phyloP scores from a whole-genome alignment of 345 rosid species.

The Boechera divaricarpa region DNA sequence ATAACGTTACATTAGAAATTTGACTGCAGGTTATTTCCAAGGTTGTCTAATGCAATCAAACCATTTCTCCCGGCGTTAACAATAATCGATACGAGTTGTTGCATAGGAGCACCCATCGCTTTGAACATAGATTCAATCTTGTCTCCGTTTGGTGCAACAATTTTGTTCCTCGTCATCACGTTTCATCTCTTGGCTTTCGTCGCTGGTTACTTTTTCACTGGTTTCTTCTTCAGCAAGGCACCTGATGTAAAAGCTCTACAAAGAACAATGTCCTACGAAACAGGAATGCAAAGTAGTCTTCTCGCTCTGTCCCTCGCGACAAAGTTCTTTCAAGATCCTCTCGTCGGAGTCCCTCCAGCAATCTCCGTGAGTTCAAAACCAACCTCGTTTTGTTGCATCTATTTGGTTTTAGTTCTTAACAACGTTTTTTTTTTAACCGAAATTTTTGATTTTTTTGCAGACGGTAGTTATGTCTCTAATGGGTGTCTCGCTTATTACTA shows the following conservation, averaged over 20 bases:
- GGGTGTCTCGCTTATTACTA: slow-evolving; percentile 77
- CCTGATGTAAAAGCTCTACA: slow-evolving; percentile 77
- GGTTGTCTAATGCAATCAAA: slow-evolving; percentile 63
- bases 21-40: slow-evolving; percentile 72
- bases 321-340: slow-evolving; percentile 89
- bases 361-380: slow-evolving; percentile 65
- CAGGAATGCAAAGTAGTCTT: slow-evolving; percentile 99
- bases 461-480: slow-evolving; percentile 89
- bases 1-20: background rate
- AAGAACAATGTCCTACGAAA: slow-evolving; percentile 86
- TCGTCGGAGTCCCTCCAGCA: slow-evolving; percentile 94
- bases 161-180: slow-evolving; percentile 57
- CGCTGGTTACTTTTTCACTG: slow-evolving; percentile 70
- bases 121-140: slow-evolving; percentile 72
- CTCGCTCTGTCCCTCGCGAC: slow-evolving; percentile 89
- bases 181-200: slow-evolving; percentile 85
- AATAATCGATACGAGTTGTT: slow-evolving; percentile 77
- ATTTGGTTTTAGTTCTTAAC: background rate
- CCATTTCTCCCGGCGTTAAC: slow-evolving; percentile 84
- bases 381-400: background rate
- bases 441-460: slow-evolving; percentile 49
- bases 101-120: slow-evolving; percentile 93
- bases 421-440: background rate
- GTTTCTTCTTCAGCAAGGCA: slow-evolving; percentile 57
- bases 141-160: slow-evolving; percentile 78